Base-by-base conservation (phyloP, 1,139 yeast species). In the Kodamaea anthophila region DNA sequence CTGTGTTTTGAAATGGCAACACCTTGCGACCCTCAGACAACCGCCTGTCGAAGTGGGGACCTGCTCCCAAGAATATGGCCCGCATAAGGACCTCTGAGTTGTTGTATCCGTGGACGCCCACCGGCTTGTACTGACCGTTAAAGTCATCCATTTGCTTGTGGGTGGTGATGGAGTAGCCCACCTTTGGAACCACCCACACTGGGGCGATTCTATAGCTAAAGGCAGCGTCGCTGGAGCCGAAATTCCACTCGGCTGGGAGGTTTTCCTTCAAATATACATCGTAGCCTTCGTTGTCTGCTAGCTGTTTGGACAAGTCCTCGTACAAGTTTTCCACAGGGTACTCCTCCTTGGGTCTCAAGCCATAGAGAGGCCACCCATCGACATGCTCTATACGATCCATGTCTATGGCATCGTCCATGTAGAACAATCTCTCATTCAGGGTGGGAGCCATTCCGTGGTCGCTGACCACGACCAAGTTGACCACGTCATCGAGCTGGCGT, bases 391-490 rank as follows among this genome's bases (percentile, higher is more conserved):
- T 65, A 26, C 66, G 59, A 2, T 53, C 44, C 39, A 69, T 40
- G 43, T 79, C 77, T 6, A 84, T 55, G 11, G 82, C 39, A 41
- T 84, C 91, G 48, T 84, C 94, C 33, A 85, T 53, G 42, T 73
- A 76, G 2, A 84, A 58, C 6, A 82, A 49, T 33, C 95, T 59
- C 11, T 70, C 65, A 38, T 77, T 72, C 0, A 86, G 71, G 1
- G 94, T 82, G 3, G 94, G 93, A 0, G 94, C 82, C 95, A 87
- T 86, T 5, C 96, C 96, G 50, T 87, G 96, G 49, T 87, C 96
- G 31, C 95, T 84, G 1, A 87, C 82, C 28, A 88, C 60, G 1
- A 88, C 58, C 14, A 88, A 58, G 50, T 88, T 88, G 9, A 81
- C 84, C 26, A 85, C 66, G 21, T 74, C 65, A 1, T 68, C 57